Base-by-base conservation (phyloP, 768 basidiomycete species). In the Dioszegia aurantiaca region DNA sequence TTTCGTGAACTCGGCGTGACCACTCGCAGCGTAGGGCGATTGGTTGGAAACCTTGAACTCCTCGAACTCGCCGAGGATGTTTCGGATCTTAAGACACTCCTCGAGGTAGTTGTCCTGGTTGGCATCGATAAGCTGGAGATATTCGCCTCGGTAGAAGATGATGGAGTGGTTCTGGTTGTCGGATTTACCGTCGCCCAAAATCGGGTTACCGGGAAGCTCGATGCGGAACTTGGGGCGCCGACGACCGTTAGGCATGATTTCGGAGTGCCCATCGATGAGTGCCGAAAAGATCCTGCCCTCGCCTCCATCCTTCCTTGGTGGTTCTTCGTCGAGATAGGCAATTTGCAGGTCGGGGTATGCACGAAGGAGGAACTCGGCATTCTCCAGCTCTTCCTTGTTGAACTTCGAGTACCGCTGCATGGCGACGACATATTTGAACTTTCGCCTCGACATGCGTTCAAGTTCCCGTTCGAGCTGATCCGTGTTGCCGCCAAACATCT, bases 101-200 rank as follows among this genome's bases (percentile, higher is more conserved):
- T 99, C 95, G 61, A 99, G 86, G 73, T 99, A 99, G 79, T 99
- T 97, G 80, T 99, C 95, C 80, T 99, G 94, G 76, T 99, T 99
- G 77, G 95, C 95, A 67, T 99, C 95, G 76, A 99, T 97, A 63
- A 99, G 89, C 80, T 99, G 95, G 3, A 99, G 81, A 78, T 98
- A 99, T 79, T 98, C 95, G 68, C 95, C 95, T 60, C 95, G 90
- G 79, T 98, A 97, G 81, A 98, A 99, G 78, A 99, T 86, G 77
- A 99, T 93, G 27, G 95, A 94, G 68, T 99, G 95, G 77, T 99
- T 98, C 83, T 98, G 95, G 78, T 99, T 99, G 81, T 99, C 95
- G 24, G 91, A 94, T 79, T 99, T 99, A 58, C 95, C 95, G 72
- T 99, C 95, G 59, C 94, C 95, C 51, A 98, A 84, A 80, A 99